Conservation (phyloP, 31 red algal species). For the Asparagopsis taxiformis region DNA sequence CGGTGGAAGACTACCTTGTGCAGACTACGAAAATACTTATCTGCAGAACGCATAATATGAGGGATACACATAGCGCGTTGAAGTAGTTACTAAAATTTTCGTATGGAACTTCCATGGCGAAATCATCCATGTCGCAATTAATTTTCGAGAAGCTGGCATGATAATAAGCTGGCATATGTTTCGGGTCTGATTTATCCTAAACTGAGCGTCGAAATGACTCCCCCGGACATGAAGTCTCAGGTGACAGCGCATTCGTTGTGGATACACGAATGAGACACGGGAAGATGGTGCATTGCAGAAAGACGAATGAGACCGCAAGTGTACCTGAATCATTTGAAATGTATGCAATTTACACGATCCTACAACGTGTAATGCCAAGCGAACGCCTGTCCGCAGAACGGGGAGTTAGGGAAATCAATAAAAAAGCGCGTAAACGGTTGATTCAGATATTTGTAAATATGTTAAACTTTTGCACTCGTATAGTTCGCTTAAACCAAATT, state of each 20-base stretch:
- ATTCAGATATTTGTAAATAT: too few species aligned
- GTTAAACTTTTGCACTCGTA: too few species aligned
- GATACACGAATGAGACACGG: neutral
- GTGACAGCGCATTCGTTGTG: neutral
- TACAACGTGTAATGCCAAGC: neutral
- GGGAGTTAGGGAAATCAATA: too few species aligned
- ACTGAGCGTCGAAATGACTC: neutral
- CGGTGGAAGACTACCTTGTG: neutral
- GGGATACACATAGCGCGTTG: neutral
- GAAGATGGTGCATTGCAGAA: neutral
- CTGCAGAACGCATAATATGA: constrained; percentile 2
- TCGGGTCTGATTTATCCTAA: neutral
- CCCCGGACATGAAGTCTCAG: neutral
- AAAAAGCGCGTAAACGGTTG: too few species aligned
- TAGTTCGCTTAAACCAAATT: too few species aligned
- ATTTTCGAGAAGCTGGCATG: neutral
- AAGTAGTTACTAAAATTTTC: constrained; percentile 7
- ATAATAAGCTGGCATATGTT: neutral
- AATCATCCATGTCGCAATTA: constrained; percentile 14
- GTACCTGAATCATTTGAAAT: neutral
- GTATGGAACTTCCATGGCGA: neutral
- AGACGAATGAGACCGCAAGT: neutral
- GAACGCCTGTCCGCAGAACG: neutral
- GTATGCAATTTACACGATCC: neutral
- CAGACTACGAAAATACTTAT: neutral